Evolutionary conservation across 2,329 filamentous ascomycete species (phyloP), one percentile per base, ranked within the genome.

Genomic region (Scedosporium dehoogii): DNA sequence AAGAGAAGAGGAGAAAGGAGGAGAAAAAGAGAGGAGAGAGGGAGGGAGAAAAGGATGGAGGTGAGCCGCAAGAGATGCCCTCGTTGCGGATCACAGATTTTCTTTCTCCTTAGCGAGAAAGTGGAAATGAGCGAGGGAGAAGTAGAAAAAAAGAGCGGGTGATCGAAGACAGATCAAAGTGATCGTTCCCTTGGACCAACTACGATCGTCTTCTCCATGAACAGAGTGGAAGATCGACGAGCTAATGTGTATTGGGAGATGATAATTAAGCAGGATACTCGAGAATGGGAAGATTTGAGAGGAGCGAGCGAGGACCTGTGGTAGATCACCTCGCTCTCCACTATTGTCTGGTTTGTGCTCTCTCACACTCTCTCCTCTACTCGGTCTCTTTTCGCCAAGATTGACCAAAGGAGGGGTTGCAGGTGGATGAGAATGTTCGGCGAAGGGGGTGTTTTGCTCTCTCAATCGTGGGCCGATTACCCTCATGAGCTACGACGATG

Each of bases 1-100:
- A 59, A 57, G 51, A 23, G 25, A 55, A 57, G 51, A 23, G 27
- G 14, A 42, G 46, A 27, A 21, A 16, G 12, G 25, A 38, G 16
- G 64, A 63, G 63, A 62, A 60, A 58, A 63, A 65, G 60, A 55
- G 63, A 62, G 64, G 33, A 46, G 44, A 64, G 21, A 55, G 23
- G 9, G 29, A 46, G 44, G 61, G 41, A 27, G 53, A 18, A 59
- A 59, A 51, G 59, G 55, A 41, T 12, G 46, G 55, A 58, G 27
- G 48, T 27, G 33, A 21, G n/a, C 18, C 12, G 33, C 29, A 59
- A 21, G 23, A 44, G 44, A 58, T n/a, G 10, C 6, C 33, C 27
- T 33, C 23, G 18, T 27, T 27, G 56, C 56, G 56, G 10, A 14
- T 59, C 38, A n/a, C 27, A 23, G 21, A 58, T 16, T 29, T 44